phyloP scores from a whole-genome alignment of 1,284 basidiomycete species.

The Entoloma clypeatum region DNA sequence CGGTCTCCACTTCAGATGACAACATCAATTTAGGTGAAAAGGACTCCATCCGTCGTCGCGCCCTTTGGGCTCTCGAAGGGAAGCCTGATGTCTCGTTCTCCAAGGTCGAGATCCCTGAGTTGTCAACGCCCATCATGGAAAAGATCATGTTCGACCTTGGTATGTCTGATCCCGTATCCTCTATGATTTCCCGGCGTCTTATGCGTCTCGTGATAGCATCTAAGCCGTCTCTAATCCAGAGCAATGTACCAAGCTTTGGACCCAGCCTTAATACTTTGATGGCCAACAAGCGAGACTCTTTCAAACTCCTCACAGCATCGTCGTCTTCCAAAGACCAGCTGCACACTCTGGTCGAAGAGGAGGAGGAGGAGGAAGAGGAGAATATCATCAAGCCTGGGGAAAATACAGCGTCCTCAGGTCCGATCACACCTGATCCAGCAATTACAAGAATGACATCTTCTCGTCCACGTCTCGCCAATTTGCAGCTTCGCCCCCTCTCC shows the following conservation, averaged over 20 bases:
- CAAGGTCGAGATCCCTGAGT: constrained; percentile 78
- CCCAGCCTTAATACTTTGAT: constrained; percentile 39
- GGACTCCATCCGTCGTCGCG: constrained; percentile 73
- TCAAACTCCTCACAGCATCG: constrained; percentile 60
- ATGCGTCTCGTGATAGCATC: constrained; percentile 30
- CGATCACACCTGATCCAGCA: constrained; percentile 23
- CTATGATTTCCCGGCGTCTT: constrained; percentile 15
- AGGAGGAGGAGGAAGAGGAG: constrained; percentile 62
- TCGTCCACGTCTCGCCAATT: constrained; percentile 57
- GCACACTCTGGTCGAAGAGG: constrained; percentile 73
- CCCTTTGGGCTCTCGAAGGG: constrained; percentile 76
- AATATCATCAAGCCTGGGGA: constrained; percentile 20
- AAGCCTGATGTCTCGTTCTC: constrained; percentile 62
- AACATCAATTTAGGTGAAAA: constrained; percentile 67
- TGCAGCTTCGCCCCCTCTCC: constrained; percentile 69
- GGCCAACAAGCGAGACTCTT: constrained; percentile 70
- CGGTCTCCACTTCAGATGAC: constrained; percentile 52
- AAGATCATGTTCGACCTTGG: constrained; percentile 60
- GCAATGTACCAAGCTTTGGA: constrained; percentile 40
- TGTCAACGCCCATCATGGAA: constrained; percentile 52
- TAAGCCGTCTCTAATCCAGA: constrained; percentile 55
- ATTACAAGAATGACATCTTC: constrained; percentile 33
- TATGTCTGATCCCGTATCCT: constrained; percentile 32
- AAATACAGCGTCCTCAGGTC: constrained; percentile 17
- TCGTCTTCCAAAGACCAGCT: constrained; percentile 69